Percentiles rank a stretch among this genome's conserved stretches.
These are phyloP conservation scores for Biancaea sappan DNA, from an alignment of 306 rosid genomes.

Conservation along the genomic window DNA sequence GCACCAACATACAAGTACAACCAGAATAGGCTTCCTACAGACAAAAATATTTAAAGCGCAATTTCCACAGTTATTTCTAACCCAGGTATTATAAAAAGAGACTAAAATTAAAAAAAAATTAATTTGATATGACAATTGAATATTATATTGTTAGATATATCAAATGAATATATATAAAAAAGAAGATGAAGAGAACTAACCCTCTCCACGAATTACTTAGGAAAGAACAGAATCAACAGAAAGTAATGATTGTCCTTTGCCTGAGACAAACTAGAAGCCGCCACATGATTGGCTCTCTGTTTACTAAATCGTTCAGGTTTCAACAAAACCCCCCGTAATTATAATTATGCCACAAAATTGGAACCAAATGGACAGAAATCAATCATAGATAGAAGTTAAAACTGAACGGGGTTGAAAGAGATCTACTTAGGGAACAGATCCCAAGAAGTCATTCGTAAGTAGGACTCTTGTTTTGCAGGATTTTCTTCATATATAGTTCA, in stretches of 20 bases:
- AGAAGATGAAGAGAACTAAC: too few relatives aligned
- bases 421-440: conserved; percentile 57
- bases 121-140: background rate
- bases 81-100: conserved; percentile 28
- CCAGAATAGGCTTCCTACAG: conserved; percentile 60
- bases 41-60: background rate
- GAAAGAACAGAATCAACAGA: conserved; percentile 41
- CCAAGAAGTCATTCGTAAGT: conserved; percentile 57
- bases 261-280: conserved; percentile 57
- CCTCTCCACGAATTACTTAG: conserved; percentile 22
- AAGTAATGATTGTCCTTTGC: conserved; percentile 53
- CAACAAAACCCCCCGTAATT: background rate
- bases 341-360: too few relatives aligned
- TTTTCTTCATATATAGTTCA: conserved; percentile 60
- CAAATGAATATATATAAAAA: too few relatives aligned
- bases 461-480: conserved; percentile 69
- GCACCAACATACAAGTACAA: conserved; percentile 64
- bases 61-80: conserved; percentile 63
- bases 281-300: conserved; percentile 47
- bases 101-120: background rate
- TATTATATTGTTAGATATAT: conserved; percentile 6
- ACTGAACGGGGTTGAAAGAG: background rate
- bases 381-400: too few relatives aligned
- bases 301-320: conserved; percentile 22
- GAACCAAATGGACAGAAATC: background rate